Evolutionary conservation across 2,329 filamentous ascomycete genomes (phyloP), one percentile per base, ranked within the genome.

Genomic region (Berkeleyomyces rouxiae): DNA sequence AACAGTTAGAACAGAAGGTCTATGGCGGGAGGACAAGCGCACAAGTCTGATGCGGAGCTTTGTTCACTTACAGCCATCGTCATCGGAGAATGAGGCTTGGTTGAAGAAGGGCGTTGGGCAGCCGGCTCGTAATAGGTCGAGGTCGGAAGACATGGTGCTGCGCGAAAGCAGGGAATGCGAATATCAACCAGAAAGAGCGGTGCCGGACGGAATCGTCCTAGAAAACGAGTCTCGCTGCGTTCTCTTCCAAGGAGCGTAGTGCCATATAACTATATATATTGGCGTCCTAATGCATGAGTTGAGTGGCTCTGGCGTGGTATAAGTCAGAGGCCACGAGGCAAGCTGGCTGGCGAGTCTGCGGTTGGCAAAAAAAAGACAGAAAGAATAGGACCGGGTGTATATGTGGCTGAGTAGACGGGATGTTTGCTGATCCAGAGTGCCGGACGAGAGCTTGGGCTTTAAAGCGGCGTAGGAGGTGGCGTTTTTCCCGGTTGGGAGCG

Each of bases 21-120:
- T 33, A 7, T 10, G 33, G 4, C 3, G 39, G 42, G 6, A 36
- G 43, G 37, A 5, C 1, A 11, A 7, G 51, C 5, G 33, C 13
- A 36, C 9, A 23, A 7, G 49, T 55, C 31, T 11, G 47, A 23
- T 23, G 23, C 23, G 23, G 23, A 23, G 23, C 23, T 23, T 23
- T 10, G 31, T 13, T 9, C 6, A 65, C 66, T 66, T 67, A 67
- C 66, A 63, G 55, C 64, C 64, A 9, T 66, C 65, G 16, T 58
- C 61, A 13, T 36, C n/a, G 7, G 62, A 55, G 37, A 65, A 65
- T 7, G 53, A 64, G 23, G 49, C 53, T 4, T 49, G 36, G 59
- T 65, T 63, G 53, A 65, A 66, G 61, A 67, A 67, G 6, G 66
- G 66, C 11, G 60, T 61, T 1, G 59, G 51, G 51, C 66, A 67